Conservation (phyloP, 805 yeast species). For the Saturnispora zaruensis region DNA sequence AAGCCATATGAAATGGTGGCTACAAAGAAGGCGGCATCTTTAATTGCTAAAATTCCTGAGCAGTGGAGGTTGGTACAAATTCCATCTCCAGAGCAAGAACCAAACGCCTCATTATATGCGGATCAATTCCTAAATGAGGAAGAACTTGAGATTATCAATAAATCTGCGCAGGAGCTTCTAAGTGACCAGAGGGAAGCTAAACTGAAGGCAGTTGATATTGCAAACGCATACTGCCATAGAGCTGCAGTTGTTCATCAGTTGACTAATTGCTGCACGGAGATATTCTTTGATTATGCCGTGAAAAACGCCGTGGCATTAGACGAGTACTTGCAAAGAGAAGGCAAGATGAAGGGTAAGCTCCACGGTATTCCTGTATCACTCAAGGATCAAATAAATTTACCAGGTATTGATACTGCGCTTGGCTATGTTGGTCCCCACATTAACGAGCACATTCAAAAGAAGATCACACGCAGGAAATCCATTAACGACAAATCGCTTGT, state of each 20-base stretch:
- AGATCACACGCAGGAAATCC: conserved; percentile 23
- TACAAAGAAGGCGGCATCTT: conserved; percentile 13
- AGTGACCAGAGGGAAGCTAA: conserved; percentile 25
- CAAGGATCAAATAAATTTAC: conserved; percentile 36
- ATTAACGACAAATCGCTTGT: conserved; percentile 24
- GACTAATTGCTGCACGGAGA: conserved; percentile 34
- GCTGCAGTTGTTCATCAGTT: conserved; percentile 36
- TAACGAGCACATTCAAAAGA: conserved; percentile 19
- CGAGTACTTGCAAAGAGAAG: conserved; percentile 27
- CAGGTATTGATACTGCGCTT: conserved; percentile 33
- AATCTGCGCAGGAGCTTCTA: conserved; percentile 21
- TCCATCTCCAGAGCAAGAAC: conserved; percentile 26
- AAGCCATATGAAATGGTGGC: conserved; percentile 19
- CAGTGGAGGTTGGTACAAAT: conserved; percentile 24
- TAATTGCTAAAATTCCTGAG: conserved; percentile 22
- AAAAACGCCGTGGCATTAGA: conserved; percentile 34
- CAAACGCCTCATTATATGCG: conserved; percentile 18
- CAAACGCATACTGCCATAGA: conserved; percentile 35
- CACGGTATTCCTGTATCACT: conserved; percentile 41
- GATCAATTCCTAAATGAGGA: conserved; percentile 18
- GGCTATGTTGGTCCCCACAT: conserved; percentile 30
- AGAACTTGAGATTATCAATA: conserved; percentile 19
- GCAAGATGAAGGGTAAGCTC: conserved; percentile 33
- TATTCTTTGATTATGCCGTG: conserved; percentile 35
- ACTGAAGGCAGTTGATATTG: conserved; percentile 29